Conservation (phyloP, 371 early-diverging fungal genomes). For the Syncephalastrum contaminatum region DNA sequence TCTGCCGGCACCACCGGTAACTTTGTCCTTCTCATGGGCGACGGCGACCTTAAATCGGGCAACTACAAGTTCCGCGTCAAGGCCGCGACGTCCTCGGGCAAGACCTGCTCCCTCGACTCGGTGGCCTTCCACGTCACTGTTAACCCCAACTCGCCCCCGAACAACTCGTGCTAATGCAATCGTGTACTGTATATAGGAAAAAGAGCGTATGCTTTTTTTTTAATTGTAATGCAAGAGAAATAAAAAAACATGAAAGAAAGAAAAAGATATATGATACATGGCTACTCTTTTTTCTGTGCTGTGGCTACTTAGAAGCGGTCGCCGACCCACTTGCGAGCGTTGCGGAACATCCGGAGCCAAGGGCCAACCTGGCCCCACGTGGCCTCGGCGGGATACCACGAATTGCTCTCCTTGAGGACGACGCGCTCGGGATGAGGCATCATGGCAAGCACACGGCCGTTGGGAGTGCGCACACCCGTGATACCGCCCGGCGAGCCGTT, state of each 20-base stretch:
- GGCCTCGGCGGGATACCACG: constrained; percentile 78
- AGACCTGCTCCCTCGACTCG: constrained; percentile 18
- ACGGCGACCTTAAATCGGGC: constrained; percentile 15
- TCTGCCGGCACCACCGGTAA: constrained; percentile 14
- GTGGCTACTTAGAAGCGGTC: constrained; percentile 25
- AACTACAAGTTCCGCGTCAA: constrained; percentile 29
- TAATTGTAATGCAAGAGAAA: constrained; percentile 8
- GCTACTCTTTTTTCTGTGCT: background rate
- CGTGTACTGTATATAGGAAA: constrained; percentile 7
- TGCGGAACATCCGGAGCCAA: constrained; percentile 85
- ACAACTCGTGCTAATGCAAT: background rate
- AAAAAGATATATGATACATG: constrained; percentile 4
- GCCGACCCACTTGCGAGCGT: constrained; percentile 80
- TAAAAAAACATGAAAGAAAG: constrained; percentile 7
- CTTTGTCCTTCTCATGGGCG: constrained; percentile 20
- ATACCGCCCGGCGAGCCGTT: constrained; percentile 90
- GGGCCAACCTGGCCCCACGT: constrained; percentile 75
- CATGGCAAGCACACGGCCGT: constrained; percentile 89
- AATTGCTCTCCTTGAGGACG: constrained; percentile 79
- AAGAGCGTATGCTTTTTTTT: background rate
- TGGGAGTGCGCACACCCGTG: constrained; percentile 78
- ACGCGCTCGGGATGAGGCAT: constrained; percentile 99
- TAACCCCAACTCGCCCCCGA: constrained; percentile 31
- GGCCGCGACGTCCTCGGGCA: constrained; percentile 14
- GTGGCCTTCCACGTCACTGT: constrained; percentile 22